Percentiles rank a stretch among this genome's conserved stretches.
Conservation (phyloP, 2,329 filamentous ascomycete genomes). For the Aureobasidium uvarum region DNA sequence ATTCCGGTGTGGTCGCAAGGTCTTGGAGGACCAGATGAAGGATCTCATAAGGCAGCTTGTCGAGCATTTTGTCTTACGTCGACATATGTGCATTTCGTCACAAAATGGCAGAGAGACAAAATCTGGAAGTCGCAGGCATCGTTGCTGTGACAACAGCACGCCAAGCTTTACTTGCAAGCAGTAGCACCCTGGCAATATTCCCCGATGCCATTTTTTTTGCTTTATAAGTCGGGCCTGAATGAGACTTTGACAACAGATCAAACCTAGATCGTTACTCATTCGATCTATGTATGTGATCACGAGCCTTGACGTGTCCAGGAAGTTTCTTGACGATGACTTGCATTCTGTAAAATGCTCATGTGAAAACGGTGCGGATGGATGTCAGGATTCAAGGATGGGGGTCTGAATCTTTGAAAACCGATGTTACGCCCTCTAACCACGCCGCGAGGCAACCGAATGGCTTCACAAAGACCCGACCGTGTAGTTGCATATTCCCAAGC, state of each 20-base stretch:
- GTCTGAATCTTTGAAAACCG: neutral
- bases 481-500: neutral
- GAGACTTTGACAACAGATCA: too few relatives aligned
- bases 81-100: neutral
- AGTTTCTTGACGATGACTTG: too few relatives aligned
- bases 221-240: too few relatives aligned
- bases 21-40: neutral
- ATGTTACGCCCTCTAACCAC: neutral
- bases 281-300: neutral
- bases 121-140: neutral
- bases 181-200: neutral
- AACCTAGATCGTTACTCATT: rapidly evolving
- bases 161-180: neutral
- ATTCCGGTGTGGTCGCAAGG: neutral
- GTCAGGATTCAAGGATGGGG: too few relatives aligned
- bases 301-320: too few relatives aligned
- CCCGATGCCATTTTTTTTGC: neutral
- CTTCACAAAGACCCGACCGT: neutral
- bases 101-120: neutral
- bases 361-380: too few relatives aligned
- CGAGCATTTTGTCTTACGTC: neutral
- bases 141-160: neutral
- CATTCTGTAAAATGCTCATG: too few relatives aligned
- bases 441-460: too few relatives aligned
- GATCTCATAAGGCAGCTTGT: neutral